A percentile compares a stretch with the other conserved stretches of the same genome.
These are phyloP conservation scores for Tylopilus intermedius DNA, from an alignment of 768 basidiomycete species.

Conservation along the genomic window DNA sequence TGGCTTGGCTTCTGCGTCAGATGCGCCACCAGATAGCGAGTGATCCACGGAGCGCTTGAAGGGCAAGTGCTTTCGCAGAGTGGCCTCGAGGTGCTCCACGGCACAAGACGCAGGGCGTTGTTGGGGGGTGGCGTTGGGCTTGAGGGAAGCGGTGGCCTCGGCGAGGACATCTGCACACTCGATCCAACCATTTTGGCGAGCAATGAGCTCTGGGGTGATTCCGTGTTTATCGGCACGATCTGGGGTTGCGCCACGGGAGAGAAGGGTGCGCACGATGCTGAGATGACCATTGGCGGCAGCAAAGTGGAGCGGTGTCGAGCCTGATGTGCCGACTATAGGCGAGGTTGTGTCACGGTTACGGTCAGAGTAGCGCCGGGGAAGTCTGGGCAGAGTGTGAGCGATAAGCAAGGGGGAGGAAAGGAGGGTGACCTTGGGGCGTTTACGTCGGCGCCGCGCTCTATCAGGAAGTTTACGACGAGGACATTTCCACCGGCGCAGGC, in stretches of 20 bases:
- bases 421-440: constrained; percentile 79
- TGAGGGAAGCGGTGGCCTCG: constrained; percentile 47
- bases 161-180: constrained; percentile 71
- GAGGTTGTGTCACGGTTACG: constrained; percentile 58
- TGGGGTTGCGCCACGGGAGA: constrained; percentile 80
- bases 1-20: constrained; percentile 27
- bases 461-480: constrained; percentile 79
- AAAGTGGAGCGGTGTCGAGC: constrained; percentile 93
- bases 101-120: constrained; percentile 23
- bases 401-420: constrained; percentile 6
- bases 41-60: constrained; percentile 80
- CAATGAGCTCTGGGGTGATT: constrained; percentile 79
- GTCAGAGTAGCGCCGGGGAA: constrained; percentile 71
- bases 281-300: constrained; percentile 93
- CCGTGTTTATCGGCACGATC: constrained; percentile 87
- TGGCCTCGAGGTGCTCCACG: constrained; percentile 28
- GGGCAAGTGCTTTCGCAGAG: constrained; percentile 48
- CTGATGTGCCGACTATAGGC: constrained; percentile 77
- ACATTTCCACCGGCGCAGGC: constrained; percentile 90
- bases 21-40: constrained; percentile 41
- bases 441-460: constrained; percentile 95
- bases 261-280: constrained; percentile 68
- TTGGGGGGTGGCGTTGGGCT: constrained; percentile 11
- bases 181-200: constrained; percentile 72
- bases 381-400: constrained; percentile 35